Base-by-base conservation (phyloP, 2,329 filamentous ascomycete genomes). In the Colletotrichum phormii region DNA sequence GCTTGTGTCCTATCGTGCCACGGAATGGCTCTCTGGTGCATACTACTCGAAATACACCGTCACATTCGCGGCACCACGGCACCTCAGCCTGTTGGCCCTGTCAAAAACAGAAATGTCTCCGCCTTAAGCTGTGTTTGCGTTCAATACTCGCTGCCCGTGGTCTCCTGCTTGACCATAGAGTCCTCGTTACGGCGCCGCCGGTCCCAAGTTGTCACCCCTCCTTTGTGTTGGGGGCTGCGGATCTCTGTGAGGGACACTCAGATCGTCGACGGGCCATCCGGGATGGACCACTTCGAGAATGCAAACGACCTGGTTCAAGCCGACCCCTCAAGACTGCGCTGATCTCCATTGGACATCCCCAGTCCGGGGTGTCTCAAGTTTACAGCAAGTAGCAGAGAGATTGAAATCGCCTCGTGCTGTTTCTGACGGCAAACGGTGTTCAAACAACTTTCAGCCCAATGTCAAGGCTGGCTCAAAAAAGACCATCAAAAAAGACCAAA, bases 361-460 rank as follows among this genome's bases (percentile, higher is more conserved):
- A 58, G 66, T 65, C 66, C 60, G 49, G 60, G 66, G 55, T 71
- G 71, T 71, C 71, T 73, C 61, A 46, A 22, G 57, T 64, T 61
- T 11, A 61, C 13, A 51, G 13, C 24, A 46, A 51, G 66, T 51
- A 35, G 35, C 55, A 55, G 29, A 55, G 37, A 49, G 49, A 70
- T 71, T 57, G 60, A 22, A 64, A 26, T 33, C 42, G 37, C 53
- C 37, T 53, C 53, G 24, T 22, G 24, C 22, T 29, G 35, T 46
- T 26, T 42, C 57, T 37, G 13, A 29, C 49, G 33, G 33, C 26
- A 35, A 49, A 59, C 35, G 62, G 55, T 13, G 24, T 59, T 42
- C 53, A 31, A 42, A 11, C 4, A 22, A 42, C 37, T 42, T 42
- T 15, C 37, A 3, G 37, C 18, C 37, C 37, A 18, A 26, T 24